Conservation (phyloP, 441 rosid genomes). For the Erodium trifolium region DNA sequence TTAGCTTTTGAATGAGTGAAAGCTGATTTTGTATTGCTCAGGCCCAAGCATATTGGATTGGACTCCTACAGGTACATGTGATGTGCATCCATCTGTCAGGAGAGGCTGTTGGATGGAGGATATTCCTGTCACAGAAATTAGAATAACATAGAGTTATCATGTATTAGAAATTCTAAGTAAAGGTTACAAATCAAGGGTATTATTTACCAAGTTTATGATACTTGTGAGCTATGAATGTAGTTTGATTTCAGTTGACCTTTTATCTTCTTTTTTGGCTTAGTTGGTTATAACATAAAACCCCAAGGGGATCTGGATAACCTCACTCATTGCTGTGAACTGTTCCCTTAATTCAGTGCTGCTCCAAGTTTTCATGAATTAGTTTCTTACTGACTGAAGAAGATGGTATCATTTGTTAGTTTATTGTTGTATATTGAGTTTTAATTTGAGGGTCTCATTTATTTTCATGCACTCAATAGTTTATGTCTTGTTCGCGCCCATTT, state of each 20-base stretch:
- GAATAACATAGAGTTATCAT: too few species aligned
- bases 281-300: background rate
- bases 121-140: slow-evolving; percentile 4
- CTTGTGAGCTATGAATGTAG: background rate
- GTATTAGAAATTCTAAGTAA: too few species aligned
- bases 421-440: background rate
- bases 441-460: background rate
- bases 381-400: background rate
- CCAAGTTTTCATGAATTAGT: background rate
- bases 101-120: slow-evolving; percentile 26
- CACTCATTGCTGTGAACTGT: background rate
- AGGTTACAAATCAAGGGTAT: too few species aligned
- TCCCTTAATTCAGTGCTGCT: background rate
- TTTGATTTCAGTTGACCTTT: background rate
- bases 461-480: background rate
- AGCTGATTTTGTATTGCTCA: slow-evolving; percentile 22
- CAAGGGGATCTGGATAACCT: background rate
- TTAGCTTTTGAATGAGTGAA: slow-evolving; percentile 16
- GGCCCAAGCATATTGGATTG: slow-evolving; percentile 23
- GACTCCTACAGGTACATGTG: slow-evolving; percentile 13
- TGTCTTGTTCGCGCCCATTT: background rate
- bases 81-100: slow-evolving; percentile 8
- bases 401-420: background rate
- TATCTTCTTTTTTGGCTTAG: too few species aligned
- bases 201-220: too few species aligned